Percentiles rank a stretch among this genome's conserved stretches.
Conservation (phyloP, 768 basidiomycete genomes). For the Butyriboletus loyo region DNA sequence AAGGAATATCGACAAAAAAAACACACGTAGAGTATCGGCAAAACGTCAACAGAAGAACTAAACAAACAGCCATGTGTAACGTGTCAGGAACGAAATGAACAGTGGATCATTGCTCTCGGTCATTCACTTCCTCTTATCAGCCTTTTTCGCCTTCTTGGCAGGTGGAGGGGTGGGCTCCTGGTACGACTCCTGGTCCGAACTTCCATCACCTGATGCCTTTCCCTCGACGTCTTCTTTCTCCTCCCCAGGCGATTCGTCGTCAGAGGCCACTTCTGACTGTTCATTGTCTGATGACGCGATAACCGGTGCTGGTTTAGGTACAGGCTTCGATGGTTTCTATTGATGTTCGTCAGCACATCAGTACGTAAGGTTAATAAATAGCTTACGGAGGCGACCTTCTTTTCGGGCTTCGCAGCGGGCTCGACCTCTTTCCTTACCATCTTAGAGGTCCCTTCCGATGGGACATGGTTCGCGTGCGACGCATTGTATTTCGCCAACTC, state of each 20-base stretch:
- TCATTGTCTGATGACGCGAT: conserved; percentile 31
- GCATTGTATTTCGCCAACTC: conserved; percentile 67
- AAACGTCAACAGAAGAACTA: conserved; percentile 4
- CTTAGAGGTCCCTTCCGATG: conserved; percentile 44
- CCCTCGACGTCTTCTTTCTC: conserved; percentile 20
- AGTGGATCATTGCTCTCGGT: conserved; percentile 2
- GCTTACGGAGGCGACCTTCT: conserved; percentile 25
- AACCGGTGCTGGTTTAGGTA: conserved; percentile 22
- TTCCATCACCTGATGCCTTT: conserved; percentile 22
- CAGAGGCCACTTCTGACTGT: conserved; percentile 29
- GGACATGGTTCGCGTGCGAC: conserved; percentile 46
- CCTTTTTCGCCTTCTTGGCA: conserved; percentile 30
- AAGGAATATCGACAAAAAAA: conserved; percentile 27
- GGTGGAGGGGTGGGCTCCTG: conserved; percentile 28
- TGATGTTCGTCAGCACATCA: conserved; percentile 10
- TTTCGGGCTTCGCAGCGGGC: conserved; percentile 28
- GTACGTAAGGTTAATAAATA: conserved; percentile 8
- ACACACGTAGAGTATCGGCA: conserved; percentile 24
- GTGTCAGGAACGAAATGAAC: conserved; percentile 8
- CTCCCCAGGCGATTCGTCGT: conserved; percentile 23
- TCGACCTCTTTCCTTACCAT: conserved; percentile 20
- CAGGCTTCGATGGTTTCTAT: conserved; percentile 25
- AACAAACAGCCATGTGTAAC: conserved; percentile 1
- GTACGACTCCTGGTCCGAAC: conserved; percentile 28
- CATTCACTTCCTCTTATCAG: conserved; percentile 25